These are phyloP conservation scores for Mycena vulgaris DNA, from an alignment of 768 basidiomycete species.

Conservation along the genomic window DNA sequence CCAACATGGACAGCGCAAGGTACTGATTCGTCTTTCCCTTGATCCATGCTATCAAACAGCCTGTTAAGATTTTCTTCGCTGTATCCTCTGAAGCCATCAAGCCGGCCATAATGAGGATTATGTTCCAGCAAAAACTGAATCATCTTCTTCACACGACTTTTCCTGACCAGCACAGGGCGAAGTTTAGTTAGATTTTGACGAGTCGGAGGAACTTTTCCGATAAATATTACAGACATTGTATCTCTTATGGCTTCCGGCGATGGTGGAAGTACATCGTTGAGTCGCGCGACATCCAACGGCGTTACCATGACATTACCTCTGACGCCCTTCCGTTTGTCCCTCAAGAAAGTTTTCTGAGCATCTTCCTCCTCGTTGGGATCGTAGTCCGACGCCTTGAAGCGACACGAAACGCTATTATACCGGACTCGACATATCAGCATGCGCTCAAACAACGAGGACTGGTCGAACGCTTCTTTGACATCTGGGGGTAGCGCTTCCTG, in stretches of 20 bases:
- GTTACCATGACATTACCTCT: conserved; percentile 1
- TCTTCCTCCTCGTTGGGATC: background rate
- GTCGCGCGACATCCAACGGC: background rate
- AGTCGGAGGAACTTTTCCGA: background rate
- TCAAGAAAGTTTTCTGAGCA: background rate
- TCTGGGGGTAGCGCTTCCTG: background rate
- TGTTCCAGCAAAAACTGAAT: background rate
- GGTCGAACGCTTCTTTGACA: background rate
- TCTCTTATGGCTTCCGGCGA: background rate
- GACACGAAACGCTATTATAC: background rate
- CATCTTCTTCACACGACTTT: background rate
- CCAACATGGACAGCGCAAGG: background rate
- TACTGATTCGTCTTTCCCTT: background rate
- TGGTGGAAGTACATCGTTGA: background rate
- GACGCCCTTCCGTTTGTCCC: background rate
- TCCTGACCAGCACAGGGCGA: background rate
- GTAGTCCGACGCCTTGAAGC: conserved; percentile 1
- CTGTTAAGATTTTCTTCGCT: background rate
- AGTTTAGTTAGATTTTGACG: background rate
- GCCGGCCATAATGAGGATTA: background rate
- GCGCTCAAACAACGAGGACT: background rate
- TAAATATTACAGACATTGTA: conserved; percentile 5
- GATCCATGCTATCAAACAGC: background rate
- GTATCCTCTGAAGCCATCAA: background rate
- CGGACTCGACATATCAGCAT: background rate